Evolutionary conservation across 75 land plant species (phyloP), one percentile per base, ranked within the genome.

Genomic region (Selaginella tamariscina): DNA sequence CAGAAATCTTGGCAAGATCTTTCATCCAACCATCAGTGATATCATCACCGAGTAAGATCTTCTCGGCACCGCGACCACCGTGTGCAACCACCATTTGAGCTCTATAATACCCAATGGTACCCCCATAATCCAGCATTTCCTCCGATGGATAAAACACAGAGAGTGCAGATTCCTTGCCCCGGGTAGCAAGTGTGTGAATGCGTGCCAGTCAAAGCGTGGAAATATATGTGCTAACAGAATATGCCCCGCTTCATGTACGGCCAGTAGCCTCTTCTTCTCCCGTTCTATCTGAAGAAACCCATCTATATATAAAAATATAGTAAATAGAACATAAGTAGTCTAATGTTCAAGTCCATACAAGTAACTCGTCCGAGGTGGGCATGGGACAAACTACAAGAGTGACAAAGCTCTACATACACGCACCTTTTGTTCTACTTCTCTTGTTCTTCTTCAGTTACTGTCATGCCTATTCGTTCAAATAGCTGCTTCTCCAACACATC

Each of bases 81-180:
- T 94, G 98, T 59, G 98, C 98, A 27, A 94, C 98, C 33, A 89
- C 86, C 96, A 94, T 89, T 72, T 94, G 98, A 91, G 89, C 89
- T 68, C 77, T 78, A 76, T 87, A 69, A 79, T 94, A 94, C n/a
- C 98, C 98, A 69, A 89, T 80, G 2, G 88, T 83, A 66, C 84
- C 81, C 31, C 88, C 96, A 64, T 79, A 80, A 33, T 79, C 80
- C 0, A 87, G 70, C 75, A 79, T 81, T 23, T 89, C 85, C 72
- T 94, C 91, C 56, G 93, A 79, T 8, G 98, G 98, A 56, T 82
- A 87, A 64, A 89, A 94, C 32, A 94, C 83, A 23, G 87, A 82
- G 44, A 85, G 55, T 31, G 96, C 83, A 64, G 86, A 72, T 80
- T 89, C 96, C 96, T 84, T 77, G 39, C 96, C 96, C 96, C 96